phyloP scores from a whole-genome alignment of 805 yeast species.

The Candida oleophila region DNA sequence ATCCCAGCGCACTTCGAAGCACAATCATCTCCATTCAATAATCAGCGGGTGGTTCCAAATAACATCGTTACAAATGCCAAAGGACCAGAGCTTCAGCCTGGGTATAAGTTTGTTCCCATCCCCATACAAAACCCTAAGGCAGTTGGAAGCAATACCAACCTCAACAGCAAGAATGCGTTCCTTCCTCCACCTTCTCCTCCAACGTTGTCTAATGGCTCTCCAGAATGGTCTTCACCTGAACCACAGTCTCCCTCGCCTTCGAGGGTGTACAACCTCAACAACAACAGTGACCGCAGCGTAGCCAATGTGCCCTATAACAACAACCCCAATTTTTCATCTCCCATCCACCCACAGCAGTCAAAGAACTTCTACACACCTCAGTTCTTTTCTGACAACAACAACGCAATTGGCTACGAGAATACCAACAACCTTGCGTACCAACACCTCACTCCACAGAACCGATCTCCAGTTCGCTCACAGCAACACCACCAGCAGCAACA shows the following conservation, averaged over 20 bases:
- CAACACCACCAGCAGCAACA: conserved; percentile 5
- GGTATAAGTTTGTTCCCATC: conserved; percentile 35
- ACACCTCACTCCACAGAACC: conserved; percentile 12
- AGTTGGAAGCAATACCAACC: not conserved
- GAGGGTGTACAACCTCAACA: conserved; percentile 7
- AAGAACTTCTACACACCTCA: conserved; percentile 37
- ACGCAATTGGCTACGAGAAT: conserved; percentile 3
- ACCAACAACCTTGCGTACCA: conserved; percentile 1
- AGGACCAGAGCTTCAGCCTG: not conserved
- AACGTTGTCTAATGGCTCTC: conserved; percentile 31
- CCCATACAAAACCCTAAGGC: conserved; percentile 37
- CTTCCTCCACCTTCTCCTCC: conserved; percentile 41
- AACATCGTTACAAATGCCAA: not conserved
- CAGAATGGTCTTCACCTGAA: conserved; percentile 40
- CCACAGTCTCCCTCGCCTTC: conserved; percentile 36
- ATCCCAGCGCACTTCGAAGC: not conserved
- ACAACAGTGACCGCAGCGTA: not conserved
- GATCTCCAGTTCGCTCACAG: not conserved
- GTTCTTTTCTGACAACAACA: conserved; percentile 34
- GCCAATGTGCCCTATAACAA: not conserved
- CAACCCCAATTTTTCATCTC: conserved; percentile 18
- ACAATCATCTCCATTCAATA: conserved; percentile 5
- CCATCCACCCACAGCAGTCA: conserved; percentile 22
- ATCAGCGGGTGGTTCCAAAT: not conserved
- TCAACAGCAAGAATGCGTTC: conserved; percentile 18